A percentile compares a stretch with the other conserved stretches of the same genome.
Conservation (phyloP, 345 rosid genomes). For the Heritiera littoralis region DNA sequence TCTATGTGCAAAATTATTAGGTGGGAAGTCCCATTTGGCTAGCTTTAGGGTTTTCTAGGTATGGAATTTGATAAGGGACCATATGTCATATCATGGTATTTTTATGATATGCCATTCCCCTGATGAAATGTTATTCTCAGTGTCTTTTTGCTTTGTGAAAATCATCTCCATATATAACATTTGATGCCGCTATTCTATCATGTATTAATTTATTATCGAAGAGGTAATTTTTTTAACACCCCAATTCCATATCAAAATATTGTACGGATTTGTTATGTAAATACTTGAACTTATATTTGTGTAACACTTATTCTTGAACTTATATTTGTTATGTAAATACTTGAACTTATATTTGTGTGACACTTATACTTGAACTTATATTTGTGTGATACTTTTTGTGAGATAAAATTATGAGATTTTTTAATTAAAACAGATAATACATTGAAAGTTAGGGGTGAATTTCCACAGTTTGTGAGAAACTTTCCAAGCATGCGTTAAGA, state of each 20-base stretch:
- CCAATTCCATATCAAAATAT: too few species aligned
- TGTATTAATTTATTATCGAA: background rate
- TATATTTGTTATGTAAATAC: too few species aligned
- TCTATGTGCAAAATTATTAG: background rate
- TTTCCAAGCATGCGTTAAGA: background rate
- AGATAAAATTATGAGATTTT: too few species aligned
- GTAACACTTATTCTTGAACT: too few species aligned
- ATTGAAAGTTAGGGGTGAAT: too few species aligned
- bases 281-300: too few species aligned
- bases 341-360: too few species aligned
- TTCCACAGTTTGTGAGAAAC: background rate
- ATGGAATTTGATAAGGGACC: slow-evolving; percentile 8
- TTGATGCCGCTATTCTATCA: background rate
- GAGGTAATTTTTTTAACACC: background rate
- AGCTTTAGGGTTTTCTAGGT: slow-evolving; percentile 33
- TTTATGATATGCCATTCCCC: slow-evolving; percentile 17
- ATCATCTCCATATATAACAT: background rate
- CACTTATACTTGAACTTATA: too few species aligned
- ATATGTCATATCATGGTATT: slow-evolving; percentile 17
- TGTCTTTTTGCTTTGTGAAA: background rate
- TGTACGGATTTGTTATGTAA: too few species aligned
- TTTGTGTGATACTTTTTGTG: too few species aligned
- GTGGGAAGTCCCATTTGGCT: background rate
- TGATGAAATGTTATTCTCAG: slow-evolving; percentile 5
- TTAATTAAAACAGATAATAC: too few species aligned